Evolutionary conservation across 768 basidiomycete genomes (phyloP), one percentile per base, ranked within the genome.

Genomic region (Lentinula guzmanii): DNA sequence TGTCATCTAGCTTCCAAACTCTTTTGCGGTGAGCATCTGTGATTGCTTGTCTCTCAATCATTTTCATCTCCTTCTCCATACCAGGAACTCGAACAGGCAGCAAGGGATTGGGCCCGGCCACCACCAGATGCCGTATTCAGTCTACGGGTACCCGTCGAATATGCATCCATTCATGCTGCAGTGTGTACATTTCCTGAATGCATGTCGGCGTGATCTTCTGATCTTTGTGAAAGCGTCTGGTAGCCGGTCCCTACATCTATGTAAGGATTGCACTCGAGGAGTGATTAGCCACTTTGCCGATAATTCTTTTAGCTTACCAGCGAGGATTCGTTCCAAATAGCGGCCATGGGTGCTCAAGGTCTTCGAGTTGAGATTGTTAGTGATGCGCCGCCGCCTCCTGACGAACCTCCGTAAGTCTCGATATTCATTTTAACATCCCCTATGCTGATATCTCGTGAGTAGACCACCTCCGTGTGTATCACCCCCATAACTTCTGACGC

Each of bases 291-390:
- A 41, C 55, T 39, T 54, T 24, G 21, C 64, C 64, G 45, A 71
- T 34, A 50, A 6, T 60, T 46, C 18, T 52, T 58, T 11, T 65
- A 93, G 91, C 77, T 93, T 61, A 90, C 89, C 13, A 82, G 87
- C 56, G 91, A 94, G 70, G 92, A 93, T 67, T 93, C 92, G 6
- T 94, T 86, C 71, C 90, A 93, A 76, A 93, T 94, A 64, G 91
- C 92, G n/a, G 83, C 84, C 61, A 86, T 88, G 81, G 87, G 89
- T 59, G 85, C 91, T 10, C 87, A 89, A 70, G 91, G 90, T 58
- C 79, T 91, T 62, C 82, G 91, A 43, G 90, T 94, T 54, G 92
- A 94, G 73, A 91, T 94, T 60, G 88, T 92, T 53, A 86, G 86
- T 55, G 92, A 94, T 74, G 88, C 82, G 5, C 91, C 92, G 6